These are phyloP conservation scores for Tetrapisispora taiwanensis DNA, from an alignment of 805 yeast species.

Conservation along the genomic window DNA sequence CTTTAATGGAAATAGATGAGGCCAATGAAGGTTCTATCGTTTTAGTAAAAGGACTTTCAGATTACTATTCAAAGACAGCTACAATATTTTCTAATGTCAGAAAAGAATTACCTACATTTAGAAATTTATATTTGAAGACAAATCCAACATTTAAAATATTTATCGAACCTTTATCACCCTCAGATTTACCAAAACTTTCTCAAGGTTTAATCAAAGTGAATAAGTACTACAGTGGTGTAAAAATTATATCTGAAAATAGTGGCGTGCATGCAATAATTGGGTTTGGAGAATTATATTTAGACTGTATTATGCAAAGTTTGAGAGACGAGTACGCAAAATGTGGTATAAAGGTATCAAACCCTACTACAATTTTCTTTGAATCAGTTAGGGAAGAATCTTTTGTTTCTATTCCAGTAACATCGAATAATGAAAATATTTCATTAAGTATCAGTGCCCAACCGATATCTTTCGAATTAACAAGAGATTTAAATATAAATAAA, in stretches of 20 bases:
- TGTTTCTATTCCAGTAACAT: slow-evolving; percentile 52
- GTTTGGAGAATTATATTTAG: slow-evolving; percentile 81
- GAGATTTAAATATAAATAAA: slow-evolving; percentile 14
- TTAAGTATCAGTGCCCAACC: slow-evolving; percentile 75
- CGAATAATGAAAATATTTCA: slow-evolving; percentile 42
- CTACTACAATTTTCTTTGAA: slow-evolving; percentile 71
- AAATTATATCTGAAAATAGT: slow-evolving; percentile 70
- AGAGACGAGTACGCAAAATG: slow-evolving; percentile 52
- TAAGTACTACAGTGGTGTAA: slow-evolving; percentile 55
- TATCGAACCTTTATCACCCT: slow-evolving; percentile 69
- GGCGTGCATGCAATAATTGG: slow-evolving; percentile 79
- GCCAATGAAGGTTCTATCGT: slow-evolving; percentile 62
- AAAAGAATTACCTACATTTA: slow-evolving; percentile 33
- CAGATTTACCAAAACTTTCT: slow-evolving; percentile 63
- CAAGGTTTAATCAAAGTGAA: slow-evolving; percentile 57
- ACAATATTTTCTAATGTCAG: slow-evolving; percentile 35
- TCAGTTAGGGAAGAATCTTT: slow-evolving; percentile 57
- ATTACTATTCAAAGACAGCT: slow-evolving; percentile 49
- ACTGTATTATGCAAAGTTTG: slow-evolving; percentile 70
- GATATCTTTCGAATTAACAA: slow-evolving; percentile 41
- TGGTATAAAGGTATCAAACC: slow-evolving; percentile 75
- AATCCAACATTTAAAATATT: slow-evolving; percentile 70
- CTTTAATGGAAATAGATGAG: slow-evolving; percentile 42
- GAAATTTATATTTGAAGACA: slow-evolving; percentile 34
- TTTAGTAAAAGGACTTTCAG: slow-evolving; percentile 53